A percentile compares a stretch with the other conserved stretches of the same genome.
Conservation (phyloP, 2,329 filamentous ascomycete genomes). For the Arthrinium puccinioides region DNA sequence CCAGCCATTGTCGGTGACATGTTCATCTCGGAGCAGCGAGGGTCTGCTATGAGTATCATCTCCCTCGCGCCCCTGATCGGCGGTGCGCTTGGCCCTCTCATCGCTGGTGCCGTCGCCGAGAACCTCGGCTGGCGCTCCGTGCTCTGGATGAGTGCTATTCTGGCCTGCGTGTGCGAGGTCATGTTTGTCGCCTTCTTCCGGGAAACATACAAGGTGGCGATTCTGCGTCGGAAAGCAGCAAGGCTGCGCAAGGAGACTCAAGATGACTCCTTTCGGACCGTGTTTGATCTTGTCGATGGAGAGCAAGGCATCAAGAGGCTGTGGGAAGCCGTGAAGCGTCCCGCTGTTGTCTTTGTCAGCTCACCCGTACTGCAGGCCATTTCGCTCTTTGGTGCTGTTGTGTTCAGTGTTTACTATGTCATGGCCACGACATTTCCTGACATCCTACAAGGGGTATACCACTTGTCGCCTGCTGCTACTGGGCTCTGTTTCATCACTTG, state of each 20-base stretch:
- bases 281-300: conserved; percentile 19
- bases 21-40: conserved; percentile 49
- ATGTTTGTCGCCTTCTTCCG: conserved; percentile 43
- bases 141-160: conserved; percentile 39
- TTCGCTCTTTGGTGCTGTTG: conserved; percentile 37
- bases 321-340: conserved; percentile 35
- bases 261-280: conserved; percentile 19
- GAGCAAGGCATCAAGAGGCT: conserved; percentile 21
- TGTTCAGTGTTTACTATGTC: conserved; percentile 46
- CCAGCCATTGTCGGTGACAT: conserved; percentile 59
- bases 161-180: conserved; percentile 42
- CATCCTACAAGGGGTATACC: conserved; percentile 40
- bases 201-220: conserved; percentile 55
- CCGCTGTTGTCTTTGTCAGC: conserved; percentile 36
- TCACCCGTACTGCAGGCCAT: conserved; percentile 45
- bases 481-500: conserved; percentile 49
- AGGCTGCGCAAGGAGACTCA: conserved; percentile 22
- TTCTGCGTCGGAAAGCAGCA: conserved; percentile 37
- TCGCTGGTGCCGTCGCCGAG: conserved; percentile 47
- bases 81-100: conserved; percentile 48
- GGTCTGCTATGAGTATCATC: conserved; percentile 49
- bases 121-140: conserved; percentile 46
- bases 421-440: conserved; percentile 45
- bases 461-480: conserved; percentile 40
- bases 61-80: conserved; percentile 51